A percentile compares a stretch with the other conserved stretches of the same genome.
phyloP scores from a whole-genome alignment of 2,329 filamentous ascomycete species.

The Fusarium lateritium region DNA sequence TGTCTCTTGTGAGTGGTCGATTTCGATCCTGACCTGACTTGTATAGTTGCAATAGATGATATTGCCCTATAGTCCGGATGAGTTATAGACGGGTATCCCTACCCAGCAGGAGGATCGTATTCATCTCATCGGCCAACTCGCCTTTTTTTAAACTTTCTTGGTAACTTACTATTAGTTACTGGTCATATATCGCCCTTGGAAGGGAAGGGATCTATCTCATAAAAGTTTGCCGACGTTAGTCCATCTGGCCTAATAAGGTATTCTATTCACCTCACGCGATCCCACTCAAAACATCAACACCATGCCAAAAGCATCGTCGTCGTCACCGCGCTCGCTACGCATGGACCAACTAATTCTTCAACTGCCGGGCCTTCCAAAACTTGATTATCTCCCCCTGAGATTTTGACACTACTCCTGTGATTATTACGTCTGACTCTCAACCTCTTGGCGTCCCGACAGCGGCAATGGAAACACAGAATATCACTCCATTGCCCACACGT shows the following conservation, averaged over 20 bases:
- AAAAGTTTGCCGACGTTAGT: conserved; percentile 19
- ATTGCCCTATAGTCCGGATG: conserved; percentile 26
- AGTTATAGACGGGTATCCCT: conserved; percentile 37
- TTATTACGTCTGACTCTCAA: conserved; percentile 29
- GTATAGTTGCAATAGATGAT: conserved; percentile 5
- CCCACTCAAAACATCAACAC: conserved; percentile 25
- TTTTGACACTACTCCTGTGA: conserved; percentile 27
- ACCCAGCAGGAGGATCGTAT: conserved; percentile 19
- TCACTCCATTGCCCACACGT: conserved; percentile 42
- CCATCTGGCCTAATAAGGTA: conserved; percentile 18
- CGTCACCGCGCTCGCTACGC: conserved; percentile 27
- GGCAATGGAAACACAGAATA: conserved; percentile 35
- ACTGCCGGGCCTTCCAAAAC: conserved; percentile 33
- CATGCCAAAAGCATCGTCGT: conserved; percentile 21
- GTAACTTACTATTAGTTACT: no score
- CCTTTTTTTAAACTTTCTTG: conserved; percentile 9
- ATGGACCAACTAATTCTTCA: conserved; percentile 27
- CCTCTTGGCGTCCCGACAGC: conserved; percentile 34
- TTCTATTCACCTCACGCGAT: conserved; percentile 12
- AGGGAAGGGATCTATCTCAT: background rate
- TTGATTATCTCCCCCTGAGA: conserved; percentile 31
- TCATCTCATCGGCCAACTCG: conserved; percentile 27
- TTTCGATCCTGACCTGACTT: background rate
- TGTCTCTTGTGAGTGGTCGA: background rate
- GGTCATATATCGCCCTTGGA: no score